Percentiles rank a stretch among this genome's conserved stretches.
phyloP scores from a whole-genome alignment of 1,139 yeast species.

The Suhomyces bokatorum region DNA sequence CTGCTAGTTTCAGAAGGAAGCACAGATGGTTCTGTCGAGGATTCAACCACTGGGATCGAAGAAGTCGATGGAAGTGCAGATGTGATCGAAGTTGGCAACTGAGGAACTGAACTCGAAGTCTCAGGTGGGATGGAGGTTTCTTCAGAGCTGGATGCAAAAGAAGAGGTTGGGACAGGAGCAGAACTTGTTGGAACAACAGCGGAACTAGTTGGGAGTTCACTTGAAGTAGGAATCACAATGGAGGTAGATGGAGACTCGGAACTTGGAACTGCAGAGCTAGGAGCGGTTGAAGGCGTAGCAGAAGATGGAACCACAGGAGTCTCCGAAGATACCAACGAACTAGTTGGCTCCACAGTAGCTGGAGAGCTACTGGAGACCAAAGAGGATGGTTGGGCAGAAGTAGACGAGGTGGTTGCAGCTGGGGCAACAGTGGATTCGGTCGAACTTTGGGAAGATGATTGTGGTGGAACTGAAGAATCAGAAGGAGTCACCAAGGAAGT shows the following conservation, averaged over 20 bases:
- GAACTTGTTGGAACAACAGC: constrained; percentile 1
- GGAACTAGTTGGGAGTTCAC: neutral
- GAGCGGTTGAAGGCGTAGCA: constrained; percentile 5
- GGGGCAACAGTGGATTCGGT: neutral
- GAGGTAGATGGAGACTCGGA: constrained; percentile 2
- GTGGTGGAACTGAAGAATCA: constrained; percentile 3
- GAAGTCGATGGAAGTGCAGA: neutral
- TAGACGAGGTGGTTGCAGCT: no score
- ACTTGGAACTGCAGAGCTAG: constrained; percentile 1
- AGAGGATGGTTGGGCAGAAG: neutral
- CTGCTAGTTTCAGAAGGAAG: neutral
- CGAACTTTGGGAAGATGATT: neutral
- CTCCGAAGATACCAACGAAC: constrained; percentile 1
- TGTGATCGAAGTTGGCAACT: neutral
- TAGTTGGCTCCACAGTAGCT: constrained; percentile 6
- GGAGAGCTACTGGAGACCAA: neutral
- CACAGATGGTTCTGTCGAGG: neutral
- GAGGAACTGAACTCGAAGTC: neutral
- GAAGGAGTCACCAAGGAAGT: constrained; percentile 8
- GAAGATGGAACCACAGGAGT: constrained; percentile 1
- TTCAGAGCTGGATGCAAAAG: neutral
- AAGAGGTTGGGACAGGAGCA: constrained; percentile 1
- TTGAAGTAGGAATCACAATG: constrained; percentile 2
- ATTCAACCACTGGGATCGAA: neutral
- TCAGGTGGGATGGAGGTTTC: neutral